These are phyloP conservation scores for Aureobasidium melanogenum DNA, from an alignment of 2,329 filamentous ascomycete genomes.

Conservation along the genomic window DNA sequence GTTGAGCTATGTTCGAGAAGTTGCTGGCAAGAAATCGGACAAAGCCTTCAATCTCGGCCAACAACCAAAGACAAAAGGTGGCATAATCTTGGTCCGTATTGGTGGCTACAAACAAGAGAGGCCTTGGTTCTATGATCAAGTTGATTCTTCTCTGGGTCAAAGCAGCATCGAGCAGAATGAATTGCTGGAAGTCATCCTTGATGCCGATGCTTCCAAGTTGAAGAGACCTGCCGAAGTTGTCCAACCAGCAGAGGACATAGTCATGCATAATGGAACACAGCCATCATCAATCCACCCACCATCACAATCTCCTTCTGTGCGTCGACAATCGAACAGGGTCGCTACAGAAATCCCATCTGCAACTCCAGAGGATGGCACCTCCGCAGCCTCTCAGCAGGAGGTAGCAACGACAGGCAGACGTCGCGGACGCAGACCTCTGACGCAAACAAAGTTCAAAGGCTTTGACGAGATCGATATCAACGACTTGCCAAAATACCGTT, in stretches of 20 bases:
- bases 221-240: constrained; percentile 52
- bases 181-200: constrained; percentile 81
- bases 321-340: background rate
- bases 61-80: constrained; percentile 28
- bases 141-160: constrained; percentile 67
- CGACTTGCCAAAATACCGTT: constrained; percentile 18
- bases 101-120: constrained; percentile 37
- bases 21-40: constrained; percentile 64
- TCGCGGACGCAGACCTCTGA: constrained; percentile 14
- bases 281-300: background rate
- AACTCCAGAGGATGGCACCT: background rate
- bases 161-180: constrained; percentile 82
- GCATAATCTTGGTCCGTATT: constrained; percentile 71
- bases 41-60: constrained; percentile 22
- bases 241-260: background rate
- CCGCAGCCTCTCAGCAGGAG: background rate
- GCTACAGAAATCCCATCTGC: background rate
- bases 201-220: constrained; percentile 64
- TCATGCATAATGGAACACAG: background rate
- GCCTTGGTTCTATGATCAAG: constrained; percentile 25
- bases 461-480: constrained; percentile 31
- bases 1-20: constrained; percentile 63
- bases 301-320: background rate
- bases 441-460: constrained; percentile 50
- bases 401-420: background rate